Evolutionary conservation across 805 yeast species (phyloP).

Genomic region (Grigorovia yakushimaensis): DNA sequence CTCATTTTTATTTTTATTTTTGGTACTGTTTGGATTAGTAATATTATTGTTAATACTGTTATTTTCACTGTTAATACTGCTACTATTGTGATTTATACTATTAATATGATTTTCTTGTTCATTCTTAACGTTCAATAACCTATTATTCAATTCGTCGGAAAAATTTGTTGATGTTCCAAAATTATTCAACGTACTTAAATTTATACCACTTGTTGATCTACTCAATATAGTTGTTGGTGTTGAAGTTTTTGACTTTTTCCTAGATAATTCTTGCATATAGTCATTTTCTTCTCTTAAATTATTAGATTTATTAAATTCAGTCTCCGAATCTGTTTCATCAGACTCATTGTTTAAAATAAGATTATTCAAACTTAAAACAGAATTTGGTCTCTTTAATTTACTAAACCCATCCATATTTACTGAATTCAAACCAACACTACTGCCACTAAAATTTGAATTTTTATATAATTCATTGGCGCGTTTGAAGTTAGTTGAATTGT

Average conservation of each 20-base stretch:
- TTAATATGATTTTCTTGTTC: conserved; percentile 8
- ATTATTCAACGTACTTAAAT: conserved; percentile 6
- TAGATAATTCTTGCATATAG: conserved; percentile 13
- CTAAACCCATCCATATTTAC: neutral
- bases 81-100: neutral
- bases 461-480: neutral
- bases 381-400: conserved; percentile 16
- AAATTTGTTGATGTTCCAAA: conserved; percentile 4
- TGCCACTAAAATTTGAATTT: neutral
- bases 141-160: conserved; percentile 13
- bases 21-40: no score
- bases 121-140: conserved; percentile 16
- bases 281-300: conserved; percentile 11
- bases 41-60: no score
- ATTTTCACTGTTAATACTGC: no score
- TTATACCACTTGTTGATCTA: conserved; percentile 18
- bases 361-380: conserved; percentile 17
- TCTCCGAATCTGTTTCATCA: conserved; percentile 6
- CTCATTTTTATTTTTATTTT: neutral
- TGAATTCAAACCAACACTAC: neutral
- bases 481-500: neutral
- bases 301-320: neutral
- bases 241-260: conserved; percentile 22
- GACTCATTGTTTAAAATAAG: conserved; percentile 13
- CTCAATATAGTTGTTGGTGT: conserved; percentile 20